Evolutionary conservation across 2,329 filamentous ascomycete genomes (phyloP).

Genomic region (Aureobasidium pullulans): DNA sequence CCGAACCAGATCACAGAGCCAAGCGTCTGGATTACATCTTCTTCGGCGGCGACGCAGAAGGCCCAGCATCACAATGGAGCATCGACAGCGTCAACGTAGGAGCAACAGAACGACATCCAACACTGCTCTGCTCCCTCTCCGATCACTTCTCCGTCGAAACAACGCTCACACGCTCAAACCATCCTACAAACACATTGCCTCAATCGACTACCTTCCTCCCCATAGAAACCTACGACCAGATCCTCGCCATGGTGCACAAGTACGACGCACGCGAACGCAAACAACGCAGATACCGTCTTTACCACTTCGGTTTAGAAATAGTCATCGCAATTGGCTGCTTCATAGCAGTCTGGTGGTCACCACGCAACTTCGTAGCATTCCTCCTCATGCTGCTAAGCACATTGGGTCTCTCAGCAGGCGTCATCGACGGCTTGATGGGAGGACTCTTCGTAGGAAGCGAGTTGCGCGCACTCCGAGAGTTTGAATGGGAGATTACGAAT

Average conservation of each 20-base stretch:
- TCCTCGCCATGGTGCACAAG: conserved; percentile 60
- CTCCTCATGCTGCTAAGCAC: conserved; percentile 72
- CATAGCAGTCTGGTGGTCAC: conserved; percentile 79
- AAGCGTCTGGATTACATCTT: conserved; percentile 95
- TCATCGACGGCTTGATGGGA: conserved; percentile 78
- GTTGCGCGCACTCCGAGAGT: conserved; percentile 75
- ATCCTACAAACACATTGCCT: background rate
- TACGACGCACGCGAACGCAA: conserved; percentile 65
- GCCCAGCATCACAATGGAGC: conserved; percentile 51
- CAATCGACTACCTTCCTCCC: conserved; percentile 14
- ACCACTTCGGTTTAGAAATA: conserved; percentile 65
- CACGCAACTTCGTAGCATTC: conserved; percentile 68
- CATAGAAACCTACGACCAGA: conserved; percentile 53
- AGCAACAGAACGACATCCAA: conserved; percentile 75
- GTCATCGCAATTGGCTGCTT: conserved; percentile 65
- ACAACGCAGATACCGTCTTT: conserved; percentile 64
- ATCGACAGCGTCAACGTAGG: conserved; percentile 65
- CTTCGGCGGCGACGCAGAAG: conserved; percentile 42
- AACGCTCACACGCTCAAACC: conserved; percentile 45
- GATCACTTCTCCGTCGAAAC: conserved; percentile 92
- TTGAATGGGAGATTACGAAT: conserved; percentile 84
- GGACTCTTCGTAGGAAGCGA: conserved; percentile 82
- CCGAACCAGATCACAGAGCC: conserved; percentile 63
- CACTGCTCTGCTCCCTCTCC: conserved; percentile 75
- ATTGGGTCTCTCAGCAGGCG: conserved; percentile 66